Conservation (phyloP, 2,329 filamentous ascomycete species). For the Myriosclerotinia scirpicola region DNA sequence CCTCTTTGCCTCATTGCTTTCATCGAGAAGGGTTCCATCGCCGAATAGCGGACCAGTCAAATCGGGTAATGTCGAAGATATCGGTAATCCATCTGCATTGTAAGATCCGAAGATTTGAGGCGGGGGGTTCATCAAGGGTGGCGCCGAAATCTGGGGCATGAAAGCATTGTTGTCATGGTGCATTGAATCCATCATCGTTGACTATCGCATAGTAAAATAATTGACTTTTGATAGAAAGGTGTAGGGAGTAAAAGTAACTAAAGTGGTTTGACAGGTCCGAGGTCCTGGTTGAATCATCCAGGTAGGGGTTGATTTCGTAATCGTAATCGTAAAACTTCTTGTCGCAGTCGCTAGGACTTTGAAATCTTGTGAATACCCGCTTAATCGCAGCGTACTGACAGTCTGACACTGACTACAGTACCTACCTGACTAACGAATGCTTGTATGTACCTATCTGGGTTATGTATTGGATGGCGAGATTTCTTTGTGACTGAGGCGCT, state of each 20-base stretch:
- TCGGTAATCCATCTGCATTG: conserved; percentile 57
- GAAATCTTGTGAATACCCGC: neutral
- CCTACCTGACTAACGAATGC: too few relatives aligned
- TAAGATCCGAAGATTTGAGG: conserved; percentile 70
- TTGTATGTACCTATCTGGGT: too few relatives aligned
- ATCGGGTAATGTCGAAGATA: conserved; percentile 56
- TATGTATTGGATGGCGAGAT: neutral
- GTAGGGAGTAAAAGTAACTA: neutral
- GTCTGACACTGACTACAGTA: too few relatives aligned
- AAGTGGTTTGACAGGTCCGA: neutral
- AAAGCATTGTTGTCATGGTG: conserved; percentile 35
- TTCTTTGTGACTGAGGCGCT: conserved; percentile 6
- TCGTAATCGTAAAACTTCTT: conserved; percentile 20
- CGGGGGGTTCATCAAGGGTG: conserved; percentile 64
- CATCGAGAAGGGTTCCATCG: conserved; percentile 57
- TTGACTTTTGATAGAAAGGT: neutral
- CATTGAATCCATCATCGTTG: conserved; percentile 29
- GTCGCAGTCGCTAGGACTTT: conserved; percentile 5
- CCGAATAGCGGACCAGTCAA: conserved; percentile 62
- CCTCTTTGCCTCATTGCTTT: conserved; percentile 73
- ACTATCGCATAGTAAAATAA: conserved; percentile 25
- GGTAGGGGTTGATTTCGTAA: conserved; percentile 14
- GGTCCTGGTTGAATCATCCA: neutral
- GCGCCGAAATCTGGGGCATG: conserved; percentile 59
- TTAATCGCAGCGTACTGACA: neutral